Evolutionary conservation across 2,329 filamentous ascomycete genomes (phyloP).

Genomic region (Phialophora chinensis): DNA sequence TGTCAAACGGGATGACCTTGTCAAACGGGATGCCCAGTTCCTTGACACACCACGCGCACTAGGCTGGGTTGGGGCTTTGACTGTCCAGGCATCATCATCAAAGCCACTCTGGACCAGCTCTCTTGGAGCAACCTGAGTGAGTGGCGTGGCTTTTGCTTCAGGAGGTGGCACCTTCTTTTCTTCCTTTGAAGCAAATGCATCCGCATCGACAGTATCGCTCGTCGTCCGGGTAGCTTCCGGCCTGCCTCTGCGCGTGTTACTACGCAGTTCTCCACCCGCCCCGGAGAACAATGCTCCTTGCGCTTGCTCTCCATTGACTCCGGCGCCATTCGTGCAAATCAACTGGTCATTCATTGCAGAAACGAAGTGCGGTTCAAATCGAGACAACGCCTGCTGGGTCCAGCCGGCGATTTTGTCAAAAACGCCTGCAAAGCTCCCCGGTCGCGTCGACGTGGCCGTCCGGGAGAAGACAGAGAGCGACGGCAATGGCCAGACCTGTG

Average conservation of each 20-base stretch:
- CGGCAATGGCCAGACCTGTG: neutral
- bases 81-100: constrained; percentile 96
- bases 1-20: constrained; percentile 89
- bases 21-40: constrained; percentile 80
- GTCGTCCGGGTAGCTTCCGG: constrained; percentile 86
- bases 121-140: constrained; percentile 55
- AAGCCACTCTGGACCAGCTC: constrained; percentile 67
- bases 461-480: neutral
- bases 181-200: constrained; percentile 74
- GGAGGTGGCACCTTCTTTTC: constrained; percentile 50
- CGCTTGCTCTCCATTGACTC: constrained; percentile 59
- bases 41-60: constrained; percentile 92
- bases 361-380: no score
- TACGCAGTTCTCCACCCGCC: constrained; percentile 84
- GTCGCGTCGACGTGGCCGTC: no score
- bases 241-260: constrained; percentile 91
- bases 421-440: no score
- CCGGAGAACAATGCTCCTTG: constrained; percentile 83
- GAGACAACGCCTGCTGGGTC: no score
- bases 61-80: constrained; percentile 81
- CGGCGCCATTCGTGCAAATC: constrained; percentile 54
- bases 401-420: no score
- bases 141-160: constrained; percentile 57
- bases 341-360: no score
- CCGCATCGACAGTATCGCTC: constrained; percentile 84